These are phyloP conservation scores for Cladophialophora carrionii DNA, from an alignment of 2,329 filamentous ascomycete genomes.

Conservation along the genomic window DNA sequence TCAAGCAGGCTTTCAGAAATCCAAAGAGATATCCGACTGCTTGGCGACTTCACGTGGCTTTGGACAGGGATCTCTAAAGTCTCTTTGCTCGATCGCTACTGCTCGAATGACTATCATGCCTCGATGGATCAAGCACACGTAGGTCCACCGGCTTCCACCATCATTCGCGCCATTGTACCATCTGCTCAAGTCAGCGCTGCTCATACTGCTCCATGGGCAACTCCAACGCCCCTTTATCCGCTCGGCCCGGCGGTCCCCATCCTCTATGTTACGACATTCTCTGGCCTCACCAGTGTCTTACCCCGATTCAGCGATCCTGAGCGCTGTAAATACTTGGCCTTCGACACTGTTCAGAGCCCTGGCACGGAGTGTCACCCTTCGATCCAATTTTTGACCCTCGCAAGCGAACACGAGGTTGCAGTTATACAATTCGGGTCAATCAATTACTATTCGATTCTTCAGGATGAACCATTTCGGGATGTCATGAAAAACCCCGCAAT, in stretches of 20 bases:
- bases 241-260: conserved; percentile 18
- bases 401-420: conserved; percentile 23
- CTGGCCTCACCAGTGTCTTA: conserved; percentile 9
- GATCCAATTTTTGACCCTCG: conserved; percentile 23
- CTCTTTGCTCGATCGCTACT: not conserved
- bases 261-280: conserved; percentile 13
- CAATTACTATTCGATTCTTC: conserved; percentile 5
- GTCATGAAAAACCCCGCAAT: conserved; percentile 23
- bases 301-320: conserved; percentile 9
- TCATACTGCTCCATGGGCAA: conserved; percentile 11
- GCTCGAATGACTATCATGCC: not conserved
- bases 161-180: not conserved
- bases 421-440: conserved; percentile 21
- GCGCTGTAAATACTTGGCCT: conserved; percentile 14
- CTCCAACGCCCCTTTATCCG: conserved; percentile 21
- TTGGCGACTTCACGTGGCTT: not conserved
- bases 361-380: not conserved
- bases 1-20: not conserved
- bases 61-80: not conserved
- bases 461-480: conserved; percentile 6
- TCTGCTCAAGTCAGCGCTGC: not conserved
- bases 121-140: not conserved
- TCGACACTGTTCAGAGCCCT: conserved; percentile 17
- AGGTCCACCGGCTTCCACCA: not conserved
- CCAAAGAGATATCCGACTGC: not conserved